These are phyloP conservation scores for Colletotrichum horii DNA, from an alignment of 2,329 filamentous ascomycete genomes.

Conservation along the genomic window DNA sequence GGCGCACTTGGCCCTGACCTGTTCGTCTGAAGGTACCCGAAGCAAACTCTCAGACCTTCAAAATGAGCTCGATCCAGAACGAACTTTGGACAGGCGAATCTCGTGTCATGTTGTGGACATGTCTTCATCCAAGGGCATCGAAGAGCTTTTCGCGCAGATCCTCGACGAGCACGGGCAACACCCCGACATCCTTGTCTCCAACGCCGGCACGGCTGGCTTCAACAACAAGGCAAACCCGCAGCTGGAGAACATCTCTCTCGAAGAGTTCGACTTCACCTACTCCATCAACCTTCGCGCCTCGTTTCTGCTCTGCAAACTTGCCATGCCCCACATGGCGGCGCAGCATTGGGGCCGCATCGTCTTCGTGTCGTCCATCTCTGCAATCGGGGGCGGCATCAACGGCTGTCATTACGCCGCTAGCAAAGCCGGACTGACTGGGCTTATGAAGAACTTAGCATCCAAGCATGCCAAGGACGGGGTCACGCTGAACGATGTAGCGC, in stretches of 20 bases:
- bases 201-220: conserved; percentile 54
- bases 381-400: conserved; percentile 67
- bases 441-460: conserved; percentile 69
- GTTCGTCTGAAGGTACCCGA: conserved; percentile 30
- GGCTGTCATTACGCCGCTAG: conserved; percentile 66
- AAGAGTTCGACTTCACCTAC: conserved; percentile 69
- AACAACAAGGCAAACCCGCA: conserved; percentile 64
- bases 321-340: conserved; percentile 64
- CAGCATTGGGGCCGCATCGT: conserved; percentile 68
- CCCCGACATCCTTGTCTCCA: conserved; percentile 69
- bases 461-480: conserved; percentile 66
- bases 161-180: conserved; percentile 54
- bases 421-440: conserved; percentile 66
- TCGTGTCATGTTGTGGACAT: conserved; percentile 65
- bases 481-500: conserved; percentile 71
- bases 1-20: conserved; percentile 63
- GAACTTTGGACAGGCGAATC: conserved; percentile 32
- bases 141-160: conserved; percentile 60
- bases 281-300: conserved; percentile 66
- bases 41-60: conserved; percentile 4
- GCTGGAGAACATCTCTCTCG: conserved; percentile 63
- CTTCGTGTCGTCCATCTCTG: conserved; percentile 68
- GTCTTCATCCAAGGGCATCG: conserved; percentile 55
- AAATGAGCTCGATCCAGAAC: not conserved
- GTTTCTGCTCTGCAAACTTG: conserved; percentile 65